phyloP scores from a whole-genome alignment of 768 basidiomycete species.

The Tulasnella sp. region DNA sequence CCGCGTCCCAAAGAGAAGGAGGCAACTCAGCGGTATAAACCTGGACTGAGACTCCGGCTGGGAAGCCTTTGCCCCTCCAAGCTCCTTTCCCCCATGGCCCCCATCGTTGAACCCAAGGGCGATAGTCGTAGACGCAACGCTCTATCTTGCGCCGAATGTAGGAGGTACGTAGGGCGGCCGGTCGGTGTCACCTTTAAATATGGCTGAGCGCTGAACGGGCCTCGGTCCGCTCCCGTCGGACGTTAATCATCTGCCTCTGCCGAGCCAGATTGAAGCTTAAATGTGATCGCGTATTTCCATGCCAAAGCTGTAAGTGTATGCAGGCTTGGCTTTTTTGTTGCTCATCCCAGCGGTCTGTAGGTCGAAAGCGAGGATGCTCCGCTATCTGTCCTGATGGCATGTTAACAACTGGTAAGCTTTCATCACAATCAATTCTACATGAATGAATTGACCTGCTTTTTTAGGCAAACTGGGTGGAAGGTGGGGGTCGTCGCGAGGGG shows the following conservation, averaged over 20 bases:
- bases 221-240: conserved; percentile 7
- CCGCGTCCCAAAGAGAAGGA: neutral
- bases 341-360: neutral
- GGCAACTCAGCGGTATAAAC: neutral
- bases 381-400: conserved; percentile 17
- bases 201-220: neutral
- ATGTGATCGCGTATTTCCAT: conserved; percentile 16
- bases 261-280: conserved; percentile 14
- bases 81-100: conserved; percentile 1
- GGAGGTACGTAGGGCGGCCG: conserved; percentile 6
- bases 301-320: conserved; percentile 13
- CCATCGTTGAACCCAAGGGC: neutral
- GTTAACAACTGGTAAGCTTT: conserved; percentile 15
- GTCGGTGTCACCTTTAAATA: neutral
- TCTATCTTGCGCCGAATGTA: conserved; percentile 16
- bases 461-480: neutral
- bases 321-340: neutral
- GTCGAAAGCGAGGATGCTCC: conserved; percentile 16
- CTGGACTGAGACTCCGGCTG: conserved; percentile 4
- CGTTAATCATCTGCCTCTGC: neutral
- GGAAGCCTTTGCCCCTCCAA: neutral
- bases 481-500: neutral
- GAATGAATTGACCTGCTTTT: neutral
- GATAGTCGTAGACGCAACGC: conserved; percentile 7
- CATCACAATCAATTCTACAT: conserved; percentile 5